A percentile compares a stretch with the other conserved stretches of the same genome.
Conservation (phyloP, 2,329 filamentous ascomycete species). For the Phaeoacremonium minimum region DNA sequence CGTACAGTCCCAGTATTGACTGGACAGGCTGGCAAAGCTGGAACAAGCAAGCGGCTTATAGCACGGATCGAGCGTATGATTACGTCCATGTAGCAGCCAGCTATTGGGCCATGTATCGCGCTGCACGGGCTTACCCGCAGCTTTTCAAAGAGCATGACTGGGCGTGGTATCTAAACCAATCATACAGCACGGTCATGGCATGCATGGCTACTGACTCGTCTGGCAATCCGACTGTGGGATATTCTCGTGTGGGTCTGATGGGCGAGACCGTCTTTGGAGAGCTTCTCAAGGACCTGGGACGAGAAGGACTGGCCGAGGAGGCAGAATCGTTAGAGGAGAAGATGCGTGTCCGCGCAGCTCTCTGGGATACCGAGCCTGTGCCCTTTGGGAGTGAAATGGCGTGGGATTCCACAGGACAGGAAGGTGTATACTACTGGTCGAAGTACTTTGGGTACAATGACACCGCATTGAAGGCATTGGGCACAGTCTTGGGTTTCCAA, state of each 20-base stretch:
- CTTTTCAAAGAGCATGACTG: slow-evolving; percentile 35
- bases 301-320: slow-evolving; percentile 36
- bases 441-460: slow-evolving; percentile 45
- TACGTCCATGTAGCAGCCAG: slow-evolving; percentile 53
- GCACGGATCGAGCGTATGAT: slow-evolving; percentile 49
- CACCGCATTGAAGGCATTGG: slow-evolving; percentile 43
- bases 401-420: slow-evolving; percentile 59
- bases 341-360: slow-evolving; percentile 43
- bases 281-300: slow-evolving; percentile 43
- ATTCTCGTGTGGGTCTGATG: slow-evolving; percentile 48
- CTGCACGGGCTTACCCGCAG: slow-evolving; percentile 41
- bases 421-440: slow-evolving; percentile 57
- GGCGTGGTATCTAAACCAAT: slow-evolving; percentile 52
- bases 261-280: slow-evolving; percentile 54
- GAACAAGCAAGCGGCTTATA: slow-evolving; percentile 39
- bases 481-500: slow-evolving; percentile 51
- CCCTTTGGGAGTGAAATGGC: slow-evolving; percentile 59
- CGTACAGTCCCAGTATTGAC: slow-evolving; percentile 36
- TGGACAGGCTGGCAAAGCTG: slow-evolving; percentile 50
- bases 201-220: slow-evolving; percentile 24
- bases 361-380: slow-evolving; percentile 45
- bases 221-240: slow-evolving; percentile 23
- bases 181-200: slow-evolving; percentile 44
- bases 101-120: slow-evolving; percentile 56
- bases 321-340: slow-evolving; percentile 32